These are phyloP conservation scores for Microdochium paspali DNA, from an alignment of 2,329 filamentous ascomycete species.

Conservation along the genomic window DNA sequence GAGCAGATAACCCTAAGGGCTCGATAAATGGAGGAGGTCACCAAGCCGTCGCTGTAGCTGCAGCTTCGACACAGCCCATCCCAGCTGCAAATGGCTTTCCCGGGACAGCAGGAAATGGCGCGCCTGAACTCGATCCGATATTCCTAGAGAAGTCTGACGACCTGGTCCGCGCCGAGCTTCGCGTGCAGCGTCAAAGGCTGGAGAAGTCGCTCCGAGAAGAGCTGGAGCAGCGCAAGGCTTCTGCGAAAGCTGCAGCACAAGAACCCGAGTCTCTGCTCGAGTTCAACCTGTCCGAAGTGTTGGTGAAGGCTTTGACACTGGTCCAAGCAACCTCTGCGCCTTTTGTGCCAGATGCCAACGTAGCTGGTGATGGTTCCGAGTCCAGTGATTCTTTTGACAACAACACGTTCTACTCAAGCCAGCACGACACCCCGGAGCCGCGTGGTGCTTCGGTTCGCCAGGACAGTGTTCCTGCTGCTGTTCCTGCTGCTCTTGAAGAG, in stretches of 20 bases:
- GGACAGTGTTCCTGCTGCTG: conserved; percentile 27
- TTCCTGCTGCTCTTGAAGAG: conserved; percentile 23
- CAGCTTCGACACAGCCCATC: conserved; percentile 8
- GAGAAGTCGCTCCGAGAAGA: conserved; percentile 73
- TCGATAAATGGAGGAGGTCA: conserved; percentile 27
- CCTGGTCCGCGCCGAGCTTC: conserved; percentile 71
- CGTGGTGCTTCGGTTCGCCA: conserved; percentile 39
- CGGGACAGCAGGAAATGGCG: conserved; percentile 35
- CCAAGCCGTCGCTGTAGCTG: conserved; percentile 15
- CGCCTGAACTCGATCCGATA: conserved; percentile 69
- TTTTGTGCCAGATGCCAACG: conserved; percentile 44
- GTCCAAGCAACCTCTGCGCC: conserved; percentile 60
- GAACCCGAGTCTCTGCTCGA: conserved; percentile 45
- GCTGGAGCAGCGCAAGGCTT: conserved; percentile 50
- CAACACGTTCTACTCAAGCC: conserved; percentile 93
- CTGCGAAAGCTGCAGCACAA: conserved; percentile 30
- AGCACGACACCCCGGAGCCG: conserved; percentile 66
- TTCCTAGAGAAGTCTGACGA: conserved; percentile 80
- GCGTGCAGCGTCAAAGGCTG: conserved; percentile 70
- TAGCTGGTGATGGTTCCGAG: conserved; percentile 47
- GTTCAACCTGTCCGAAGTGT: conserved; percentile 63
- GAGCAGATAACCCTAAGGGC: conserved; percentile 21
- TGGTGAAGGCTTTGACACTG: conserved; percentile 60
- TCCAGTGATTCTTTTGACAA: conserved; percentile 80
- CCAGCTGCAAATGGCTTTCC: conserved; percentile 24